phyloP scores from a whole-genome alignment of 805 yeast species.

The Saturnispora kantuleensis region DNA sequence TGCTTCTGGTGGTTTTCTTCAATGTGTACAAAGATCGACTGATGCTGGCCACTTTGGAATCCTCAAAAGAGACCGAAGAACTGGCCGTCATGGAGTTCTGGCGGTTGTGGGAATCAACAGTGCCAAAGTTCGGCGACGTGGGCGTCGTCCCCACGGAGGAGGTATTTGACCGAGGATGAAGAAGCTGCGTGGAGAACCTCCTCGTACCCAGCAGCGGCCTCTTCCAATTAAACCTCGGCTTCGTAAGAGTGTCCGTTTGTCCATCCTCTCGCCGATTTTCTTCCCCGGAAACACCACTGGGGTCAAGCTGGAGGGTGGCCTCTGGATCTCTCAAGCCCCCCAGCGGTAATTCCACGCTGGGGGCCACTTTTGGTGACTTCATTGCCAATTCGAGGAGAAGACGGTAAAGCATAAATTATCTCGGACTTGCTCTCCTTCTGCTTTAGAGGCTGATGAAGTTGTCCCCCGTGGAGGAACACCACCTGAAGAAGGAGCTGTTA shows the following conservation, averaged over 20 bases:
- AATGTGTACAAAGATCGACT: constrained; percentile 10
- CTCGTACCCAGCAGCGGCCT: background rate
- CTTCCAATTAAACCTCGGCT: background rate
- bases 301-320: too few relatives aligned
- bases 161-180: background rate
- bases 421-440: background rate
- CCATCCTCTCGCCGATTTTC: too few relatives aligned
- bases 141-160: background rate
- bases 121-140: background rate
- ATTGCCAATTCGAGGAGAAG: background rate
- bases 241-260: background rate
- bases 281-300: too few relatives aligned
- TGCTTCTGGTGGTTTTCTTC: constrained; percentile 12
- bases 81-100: constrained; percentile 4
- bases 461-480: constrained; percentile 70
- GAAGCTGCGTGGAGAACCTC: constrained; percentile 1
- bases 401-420: background rate
- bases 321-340: too few relatives aligned
- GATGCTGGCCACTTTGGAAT: constrained; percentile 6
- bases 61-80: constrained; percentile 12
- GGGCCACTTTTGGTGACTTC: too few relatives aligned
- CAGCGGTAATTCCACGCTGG: background rate
- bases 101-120: background rate
- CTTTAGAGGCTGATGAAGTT: constrained; percentile 17
- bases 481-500: constrained; percentile 73